Conservation (phyloP, 2,329 filamentous ascomycete genomes). For the Didymosphaeria variabile region DNA sequence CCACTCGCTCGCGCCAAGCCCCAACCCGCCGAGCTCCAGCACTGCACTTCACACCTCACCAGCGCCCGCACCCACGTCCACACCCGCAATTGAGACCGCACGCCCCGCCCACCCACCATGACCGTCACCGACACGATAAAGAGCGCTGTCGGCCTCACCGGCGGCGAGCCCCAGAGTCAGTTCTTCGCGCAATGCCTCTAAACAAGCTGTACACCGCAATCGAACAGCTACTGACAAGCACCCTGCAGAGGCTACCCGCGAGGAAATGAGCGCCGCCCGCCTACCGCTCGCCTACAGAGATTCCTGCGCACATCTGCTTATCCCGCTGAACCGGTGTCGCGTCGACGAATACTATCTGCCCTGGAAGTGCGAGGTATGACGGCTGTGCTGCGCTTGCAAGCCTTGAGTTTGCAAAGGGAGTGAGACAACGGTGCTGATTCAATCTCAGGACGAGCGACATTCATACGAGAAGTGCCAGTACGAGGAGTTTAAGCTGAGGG, state of each 20-base stretch:
- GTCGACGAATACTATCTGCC: constrained; percentile 91
- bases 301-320: constrained; percentile 92
- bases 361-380: constrained; percentile 93
- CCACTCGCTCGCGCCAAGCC: neutral
- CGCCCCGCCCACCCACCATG: constrained; percentile 42
- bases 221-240: constrained; percentile 37
- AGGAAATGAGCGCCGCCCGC: constrained; percentile 92
- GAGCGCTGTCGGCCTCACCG: constrained; percentile 57
- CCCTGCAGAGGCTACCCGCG: constrained; percentile 76
- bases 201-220: constrained; percentile 25
- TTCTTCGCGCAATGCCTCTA: constrained; percentile 28
- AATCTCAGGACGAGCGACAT: constrained; percentile 85
- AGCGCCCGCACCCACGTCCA: constrained; percentile 15
- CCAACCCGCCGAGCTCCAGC: constrained; percentile 18
- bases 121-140: constrained; percentile 57
- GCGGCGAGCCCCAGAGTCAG: constrained; percentile 45
- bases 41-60: constrained; percentile 4
- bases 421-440: constrained; percentile 25
- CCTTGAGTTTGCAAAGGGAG: neutral
- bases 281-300: constrained; percentile 93
- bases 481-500: constrained; percentile 97
- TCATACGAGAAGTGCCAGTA: constrained; percentile 99
- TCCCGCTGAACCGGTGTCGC: constrained; percentile 95
- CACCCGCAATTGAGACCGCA: constrained; percentile 35
- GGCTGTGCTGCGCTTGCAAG: neutral